Percentiles rank a stretch among this genome's conserved stretches.
These are phyloP conservation scores for Saccharomyces pastorianus DNA, from an alignment of 1,139 yeast genomes.

Conservation along the genomic window DNA sequence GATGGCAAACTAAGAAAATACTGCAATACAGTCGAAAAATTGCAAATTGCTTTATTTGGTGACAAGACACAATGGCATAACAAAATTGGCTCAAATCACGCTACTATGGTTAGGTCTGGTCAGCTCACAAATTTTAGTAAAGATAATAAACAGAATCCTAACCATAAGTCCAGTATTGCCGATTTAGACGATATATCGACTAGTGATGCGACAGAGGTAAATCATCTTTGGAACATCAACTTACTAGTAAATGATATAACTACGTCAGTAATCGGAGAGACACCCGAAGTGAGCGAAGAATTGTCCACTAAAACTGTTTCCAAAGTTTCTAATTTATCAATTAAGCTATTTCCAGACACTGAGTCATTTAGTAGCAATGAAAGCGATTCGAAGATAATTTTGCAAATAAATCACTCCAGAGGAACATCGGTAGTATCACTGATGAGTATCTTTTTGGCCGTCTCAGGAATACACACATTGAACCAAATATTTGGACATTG, in stretches of 20 bases:
- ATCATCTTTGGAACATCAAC: slow-evolving; percentile 24
- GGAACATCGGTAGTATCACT: slow-evolving; percentile 39
- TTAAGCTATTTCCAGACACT: slow-evolving; percentile 27
- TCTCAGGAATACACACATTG: slow-evolving; percentile 49
- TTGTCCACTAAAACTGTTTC: slow-evolving; percentile 30
- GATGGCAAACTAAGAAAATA: slow-evolving; percentile 38
- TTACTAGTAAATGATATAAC: slow-evolving; percentile 19
- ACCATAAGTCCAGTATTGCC: slow-evolving; percentile 21
- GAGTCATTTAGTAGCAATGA: slow-evolving; percentile 17
- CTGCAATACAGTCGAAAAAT: slow-evolving; percentile 22
- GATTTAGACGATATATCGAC: slow-evolving; percentile 31
- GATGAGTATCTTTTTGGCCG: slow-evolving; percentile 42
- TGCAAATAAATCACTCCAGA: slow-evolving; percentile 32
- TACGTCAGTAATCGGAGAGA: slow-evolving; percentile 31
- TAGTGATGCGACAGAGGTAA: slow-evolving; percentile 21
- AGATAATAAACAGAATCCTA: slow-evolving; percentile 10
- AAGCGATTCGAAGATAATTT: slow-evolving; percentile 28
- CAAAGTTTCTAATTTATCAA: slow-evolving; percentile 22
- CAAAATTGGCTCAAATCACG: slow-evolving; percentile 16
- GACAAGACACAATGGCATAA: slow-evolving; percentile 23
- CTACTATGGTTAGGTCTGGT: slow-evolving; percentile 18
- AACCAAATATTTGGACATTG: slow-evolving; percentile 37
- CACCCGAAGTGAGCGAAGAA: slow-evolving; percentile 22
- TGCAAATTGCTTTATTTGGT: slow-evolving; percentile 21
- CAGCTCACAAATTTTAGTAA: background rate